Base-by-base conservation (phyloP, 2,329 filamentous ascomycete genomes). In the Arthrobotrys iridis region DNA sequence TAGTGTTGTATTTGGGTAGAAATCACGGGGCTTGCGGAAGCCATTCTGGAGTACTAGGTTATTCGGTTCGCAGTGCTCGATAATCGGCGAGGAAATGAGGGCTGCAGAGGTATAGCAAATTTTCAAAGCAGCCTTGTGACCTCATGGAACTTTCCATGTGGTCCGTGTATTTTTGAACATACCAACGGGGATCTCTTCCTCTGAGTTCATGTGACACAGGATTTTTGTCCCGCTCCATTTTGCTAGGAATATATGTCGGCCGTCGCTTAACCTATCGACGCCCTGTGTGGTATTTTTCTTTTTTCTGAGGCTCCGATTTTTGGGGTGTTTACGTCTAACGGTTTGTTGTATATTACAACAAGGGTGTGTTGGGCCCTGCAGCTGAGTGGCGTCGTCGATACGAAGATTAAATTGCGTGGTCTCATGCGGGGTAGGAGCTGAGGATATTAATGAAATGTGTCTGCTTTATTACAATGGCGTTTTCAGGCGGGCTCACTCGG, bases 51-150 rank as follows among this genome's bases (percentile, higher is more conserved):
- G n/a, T n/a, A n/a, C n/a, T n/a, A n/a, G n/a, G n/a, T n/a, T n/a
- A n/a, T n/a, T n/a, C n/a, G n/a, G n/a, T n/a, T n/a, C n/a, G n/a
- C n/a, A n/a, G n/a, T n/a, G 43, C 11, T 48, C 7, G 3, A 48
- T 37, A 37, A 37, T 7, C n/a, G 33, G 33, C 33, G n/a, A 37
- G 33, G 7, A 37, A 7, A 37, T 37, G 13, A 13, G 40, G 11
- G 13, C 33, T 22, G 43, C 24, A 15, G 24, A 22, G 22, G 41
- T 30, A n/a, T 3, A 28, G n/a, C 5, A 45, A 24, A 5, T 22
- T 24, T 33, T 50, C 10, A n/a, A 8, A 18, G 15, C 2, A 37
- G 52, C 68, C 68, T 63, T 73, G 68, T 73, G 68, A 73, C 68
- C 59, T 52, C 15, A 15, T 20, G 20, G 37, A 40, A 33, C 28